phyloP scores from a whole-genome alignment of 139 green algal species.

The Edaphochlamys debaryana region DNA sequence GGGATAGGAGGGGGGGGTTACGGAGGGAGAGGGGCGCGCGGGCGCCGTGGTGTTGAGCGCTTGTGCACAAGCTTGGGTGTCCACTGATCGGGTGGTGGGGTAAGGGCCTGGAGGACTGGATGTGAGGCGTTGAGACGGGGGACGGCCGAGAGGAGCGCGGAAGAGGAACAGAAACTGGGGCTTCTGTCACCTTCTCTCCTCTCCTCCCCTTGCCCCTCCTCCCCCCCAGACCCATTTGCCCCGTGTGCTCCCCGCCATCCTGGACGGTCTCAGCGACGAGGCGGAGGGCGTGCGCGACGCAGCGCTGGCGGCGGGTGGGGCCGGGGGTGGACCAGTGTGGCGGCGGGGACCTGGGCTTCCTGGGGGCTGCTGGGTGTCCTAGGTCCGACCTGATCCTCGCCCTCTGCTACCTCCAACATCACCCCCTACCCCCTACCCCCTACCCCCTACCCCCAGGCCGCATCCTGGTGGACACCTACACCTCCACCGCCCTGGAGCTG shows the following conservation, averaged over 20 bases:
- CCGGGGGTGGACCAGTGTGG: not conserved
- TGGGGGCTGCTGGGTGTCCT: not conserved
- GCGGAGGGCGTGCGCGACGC: constrained; percentile 93
- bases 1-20: not conserved
- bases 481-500: constrained; percentile 76
- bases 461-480: constrained; percentile 88
- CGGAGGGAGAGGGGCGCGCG: not conserved
- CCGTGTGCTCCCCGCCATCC: constrained; percentile 84
- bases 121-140: not conserved
- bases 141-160: too few species aligned
- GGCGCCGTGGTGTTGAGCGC: not conserved
- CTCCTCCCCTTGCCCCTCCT: not conserved
- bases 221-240: constrained; percentile 68
- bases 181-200: too few species aligned
- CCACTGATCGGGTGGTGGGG: not conserved
- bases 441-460: constrained; percentile 24
- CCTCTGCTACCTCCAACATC: not conserved
- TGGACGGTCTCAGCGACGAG: constrained; percentile 95
- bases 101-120: not conserved
- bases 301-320: constrained; percentile 79
- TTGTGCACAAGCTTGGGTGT: not conserved
- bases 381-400: too few species aligned
- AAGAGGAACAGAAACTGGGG: too few species aligned
- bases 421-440: not conserved
- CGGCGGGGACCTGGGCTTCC: not conserved